Conservation (phyloP, 108 stramenopile species). For the Fistulifera solaris region DNA sequence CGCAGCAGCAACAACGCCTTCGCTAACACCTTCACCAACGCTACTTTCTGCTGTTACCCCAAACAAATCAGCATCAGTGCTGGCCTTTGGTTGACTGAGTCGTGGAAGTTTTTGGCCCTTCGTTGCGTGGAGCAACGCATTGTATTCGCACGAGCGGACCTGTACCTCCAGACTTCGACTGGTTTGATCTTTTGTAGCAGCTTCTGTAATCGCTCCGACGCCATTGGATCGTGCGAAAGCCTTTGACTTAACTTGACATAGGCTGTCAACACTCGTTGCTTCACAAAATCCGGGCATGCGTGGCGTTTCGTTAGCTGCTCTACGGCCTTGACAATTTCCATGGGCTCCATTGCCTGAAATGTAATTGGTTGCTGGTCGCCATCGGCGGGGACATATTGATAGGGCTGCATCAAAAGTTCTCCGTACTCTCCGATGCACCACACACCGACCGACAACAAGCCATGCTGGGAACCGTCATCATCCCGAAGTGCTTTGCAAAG, state of each 20-base stretch:
- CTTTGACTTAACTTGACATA: conserved; percentile 85
- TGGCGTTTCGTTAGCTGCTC: conserved; percentile 63
- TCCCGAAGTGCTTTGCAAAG: conserved; percentile 80
- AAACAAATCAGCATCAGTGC: conserved; percentile 53
- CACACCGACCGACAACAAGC: conserved; percentile 83
- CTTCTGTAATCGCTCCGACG: conserved; percentile 41
- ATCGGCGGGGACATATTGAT: conserved; percentile 42
- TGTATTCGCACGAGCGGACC: conserved; percentile 90
- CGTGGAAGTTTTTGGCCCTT: conserved; percentile 44
- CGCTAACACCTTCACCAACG: conserved; percentile 31
- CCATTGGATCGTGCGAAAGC: conserved; percentile 51
- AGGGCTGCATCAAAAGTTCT: conserved; percentile 57
- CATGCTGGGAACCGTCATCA: conserved; percentile 79
- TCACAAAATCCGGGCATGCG: conserved; percentile 60
- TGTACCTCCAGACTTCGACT: conserved; percentile 90
- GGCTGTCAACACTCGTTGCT: conserved; percentile 76
- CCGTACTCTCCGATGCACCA: conserved; percentile 95
- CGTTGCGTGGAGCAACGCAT: conserved; percentile 70
- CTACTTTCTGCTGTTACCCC: conserved; percentile 29
- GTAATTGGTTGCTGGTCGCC: conserved; percentile 35
- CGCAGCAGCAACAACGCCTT: conserved; percentile 54
- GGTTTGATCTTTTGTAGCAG: conserved; percentile 53
- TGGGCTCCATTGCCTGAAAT: conserved; percentile 54
- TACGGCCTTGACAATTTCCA: conserved; percentile 52
- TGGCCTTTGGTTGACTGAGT: conserved; percentile 16